These are phyloP conservation scores for Suillus occidentalis DNA, from an alignment of 768 basidiomycete species.

Conservation along the genomic window DNA sequence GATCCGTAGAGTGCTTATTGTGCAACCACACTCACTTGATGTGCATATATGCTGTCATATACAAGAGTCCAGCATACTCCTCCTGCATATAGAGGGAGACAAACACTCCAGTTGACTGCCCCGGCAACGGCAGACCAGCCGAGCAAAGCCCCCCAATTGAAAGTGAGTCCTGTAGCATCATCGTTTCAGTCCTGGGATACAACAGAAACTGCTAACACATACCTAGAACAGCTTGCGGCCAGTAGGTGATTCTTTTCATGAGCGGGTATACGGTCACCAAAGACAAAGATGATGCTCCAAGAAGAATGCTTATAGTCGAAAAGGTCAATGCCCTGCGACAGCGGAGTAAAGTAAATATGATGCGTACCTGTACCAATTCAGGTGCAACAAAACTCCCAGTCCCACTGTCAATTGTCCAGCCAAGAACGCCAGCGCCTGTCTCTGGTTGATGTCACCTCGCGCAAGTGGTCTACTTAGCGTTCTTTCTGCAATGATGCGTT, in stretches of 20 bases:
- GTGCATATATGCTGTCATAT: constrained; percentile 97
- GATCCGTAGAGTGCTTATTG: neutral
- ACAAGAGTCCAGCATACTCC: constrained; percentile 93
- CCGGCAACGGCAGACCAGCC: constrained; percentile 96
- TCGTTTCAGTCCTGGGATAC: neutral
- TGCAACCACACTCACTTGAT: constrained; percentile 60
- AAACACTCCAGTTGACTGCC: constrained; percentile 75
- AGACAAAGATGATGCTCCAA: constrained; percentile 89
- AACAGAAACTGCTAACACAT: constrained; percentile 21
- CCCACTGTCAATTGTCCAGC: constrained; percentile 80
- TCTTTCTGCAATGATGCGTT: constrained; percentile 50
- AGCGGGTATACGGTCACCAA: constrained; percentile 89
- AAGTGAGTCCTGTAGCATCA: constrained; percentile 69
- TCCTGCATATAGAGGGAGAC: constrained; percentile 86
- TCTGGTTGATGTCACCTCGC: constrained; percentile 70
- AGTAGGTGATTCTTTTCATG: constrained; percentile 96
- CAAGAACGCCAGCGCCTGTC: constrained; percentile 80
- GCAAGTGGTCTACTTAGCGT: constrained; percentile 90
- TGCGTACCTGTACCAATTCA: constrained; percentile 92
- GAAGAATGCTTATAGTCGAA: constrained; percentile 60
- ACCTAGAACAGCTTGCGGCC: constrained; percentile 97
- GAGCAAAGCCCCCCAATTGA: constrained; percentile 95
- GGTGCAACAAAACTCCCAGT: constrained; percentile 80
- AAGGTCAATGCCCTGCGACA: neutral
- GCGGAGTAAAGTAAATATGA: neutral